Percentiles rank a stretch among this genome's conserved stretches.
phyloP scores from a whole-genome alignment of 2,329 filamentous ascomycete genomes.

The Diplodia seriata region DNA sequence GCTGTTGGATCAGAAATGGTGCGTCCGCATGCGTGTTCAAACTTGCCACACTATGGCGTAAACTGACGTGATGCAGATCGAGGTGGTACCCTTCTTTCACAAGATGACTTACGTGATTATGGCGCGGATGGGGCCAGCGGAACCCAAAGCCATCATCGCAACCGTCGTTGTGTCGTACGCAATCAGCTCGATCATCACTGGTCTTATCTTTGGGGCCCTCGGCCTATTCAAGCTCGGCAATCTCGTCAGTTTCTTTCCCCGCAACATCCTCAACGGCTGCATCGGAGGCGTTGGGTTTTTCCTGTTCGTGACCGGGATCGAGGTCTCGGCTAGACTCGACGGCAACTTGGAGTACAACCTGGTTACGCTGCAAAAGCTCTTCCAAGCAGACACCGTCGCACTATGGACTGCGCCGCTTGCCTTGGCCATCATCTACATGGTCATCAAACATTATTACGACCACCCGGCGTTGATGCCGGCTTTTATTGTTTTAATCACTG shows the following conservation, averaged over 20 bases:
- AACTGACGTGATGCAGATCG: constrained; percentile 66
- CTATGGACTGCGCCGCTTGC: constrained; percentile 84
- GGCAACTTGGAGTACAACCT: constrained; percentile 84
- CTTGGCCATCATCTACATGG: constrained; percentile 77
- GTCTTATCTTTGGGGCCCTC: constrained; percentile 89
- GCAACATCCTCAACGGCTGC: constrained; percentile 94
- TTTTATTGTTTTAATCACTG: constrained; percentile 82
- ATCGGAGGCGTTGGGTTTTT: constrained; percentile 98
- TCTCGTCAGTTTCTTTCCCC: constrained; percentile 94
- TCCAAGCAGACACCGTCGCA: constrained; percentile 74
- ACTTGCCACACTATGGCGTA: constrained; percentile 12
- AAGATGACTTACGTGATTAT: constrained; percentile 96
- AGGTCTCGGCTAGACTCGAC: constrained; percentile 88
- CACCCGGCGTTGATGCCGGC: constrained; percentile 85
- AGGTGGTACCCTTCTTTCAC: constrained; percentile 98
- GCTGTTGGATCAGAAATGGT: constrained; percentile 94
- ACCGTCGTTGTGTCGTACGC: constrained; percentile 94
- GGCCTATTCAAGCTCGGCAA: constrained; percentile 87
- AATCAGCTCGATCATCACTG: constrained; percentile 88
- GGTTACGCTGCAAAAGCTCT: constrained; percentile 75
- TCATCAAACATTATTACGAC: constrained; percentile 75
- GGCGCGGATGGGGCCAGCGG: constrained; percentile 75
- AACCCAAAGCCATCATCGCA: constrained; percentile 85
- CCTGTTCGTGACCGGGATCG: constrained; percentile 86
- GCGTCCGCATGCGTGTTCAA: constrained; percentile 40